These are phyloP conservation scores for Hypoxylon rickii DNA, from an alignment of 495 filamentous ascomycete genomes.

Conservation along the genomic window DNA sequence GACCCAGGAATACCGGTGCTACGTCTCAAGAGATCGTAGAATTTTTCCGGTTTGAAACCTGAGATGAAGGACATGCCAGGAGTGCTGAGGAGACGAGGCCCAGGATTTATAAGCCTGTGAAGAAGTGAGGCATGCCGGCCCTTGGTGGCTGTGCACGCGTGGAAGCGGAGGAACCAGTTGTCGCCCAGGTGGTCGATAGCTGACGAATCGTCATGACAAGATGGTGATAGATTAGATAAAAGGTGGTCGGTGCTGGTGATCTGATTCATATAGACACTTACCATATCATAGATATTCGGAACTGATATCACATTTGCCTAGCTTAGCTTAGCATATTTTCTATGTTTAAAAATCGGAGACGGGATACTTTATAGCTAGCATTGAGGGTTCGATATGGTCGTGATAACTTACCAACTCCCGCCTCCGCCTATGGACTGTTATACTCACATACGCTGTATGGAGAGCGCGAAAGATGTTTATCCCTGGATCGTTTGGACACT, in stretches of 20 bases:
- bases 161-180: constrained; percentile 6
- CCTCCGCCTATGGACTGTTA: too few species aligned
- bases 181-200: constrained; percentile 13
- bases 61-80: constrained; percentile 28
- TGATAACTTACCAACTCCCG: too few species aligned
- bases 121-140: constrained; percentile 15
- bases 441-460: too few species aligned
- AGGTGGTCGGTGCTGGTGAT: constrained; percentile 8
- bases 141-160: constrained; percentile 4
- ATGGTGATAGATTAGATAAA: constrained; percentile 9
- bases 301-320: constrained; percentile 2
- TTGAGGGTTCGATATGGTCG: too few species aligned
- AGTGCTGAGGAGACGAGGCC: constrained; percentile 5
- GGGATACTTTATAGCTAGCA: background rate
- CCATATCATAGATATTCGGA: too few species aligned
- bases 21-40: constrained; percentile 34
- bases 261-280: constrained; percentile 10
- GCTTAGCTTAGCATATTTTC: constrained; percentile 17
- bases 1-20: constrained; percentile 24
- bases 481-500: too few species aligned
- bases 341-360: constrained; percentile 9
- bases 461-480: too few species aligned
- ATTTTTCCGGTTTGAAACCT: constrained; percentile 19
- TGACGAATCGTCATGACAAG: constrained; percentile 2
- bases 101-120: constrained; percentile 29